Evolutionary conservation across 768 basidiomycete genomes (phyloP).

Genomic region (Lepiota subincarnata): DNA sequence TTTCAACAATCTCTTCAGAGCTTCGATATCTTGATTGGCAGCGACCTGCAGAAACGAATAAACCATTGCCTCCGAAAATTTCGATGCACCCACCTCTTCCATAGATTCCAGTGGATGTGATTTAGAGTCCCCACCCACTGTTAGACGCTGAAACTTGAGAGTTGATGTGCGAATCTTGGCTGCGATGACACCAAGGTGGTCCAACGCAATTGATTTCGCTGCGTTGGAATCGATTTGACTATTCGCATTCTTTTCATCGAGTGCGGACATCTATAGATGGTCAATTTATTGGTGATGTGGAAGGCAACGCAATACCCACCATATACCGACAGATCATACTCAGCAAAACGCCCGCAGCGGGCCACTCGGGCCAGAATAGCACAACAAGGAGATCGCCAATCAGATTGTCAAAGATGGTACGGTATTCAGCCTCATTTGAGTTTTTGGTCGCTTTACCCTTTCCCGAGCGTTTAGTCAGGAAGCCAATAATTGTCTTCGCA

Average conservation of each 20-base stretch:
- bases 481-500: constrained; percentile 78
- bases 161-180: constrained; percentile 67
- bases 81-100: constrained; percentile 55
- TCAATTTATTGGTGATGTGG: neutral
- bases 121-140: constrained; percentile 25
- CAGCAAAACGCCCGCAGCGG: constrained; percentile 80
- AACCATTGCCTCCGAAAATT: neutral
- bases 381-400: constrained; percentile 85
- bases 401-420: constrained; percentile 87
- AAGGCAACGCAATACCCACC: constrained; percentile 40
- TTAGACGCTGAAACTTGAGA: constrained; percentile 37
- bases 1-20: constrained; percentile 54
- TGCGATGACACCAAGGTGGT: constrained; percentile 92
- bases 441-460: constrained; percentile 87
- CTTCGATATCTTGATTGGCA: constrained; percentile 41
- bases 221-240: constrained; percentile 73
- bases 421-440: constrained; percentile 91
- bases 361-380: constrained; percentile 97
- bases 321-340: constrained; percentile 80
- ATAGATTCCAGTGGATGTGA: constrained; percentile 48
- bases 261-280: constrained; percentile 58
- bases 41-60: constrained; percentile 40
- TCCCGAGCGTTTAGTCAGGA: constrained; percentile 69
- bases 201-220: constrained; percentile 84
- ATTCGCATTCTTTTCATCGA: constrained; percentile 77